phyloP scores from a whole-genome alignment of 1,139 yeast genomes.

The Wickerhamomyces sp. region DNA sequence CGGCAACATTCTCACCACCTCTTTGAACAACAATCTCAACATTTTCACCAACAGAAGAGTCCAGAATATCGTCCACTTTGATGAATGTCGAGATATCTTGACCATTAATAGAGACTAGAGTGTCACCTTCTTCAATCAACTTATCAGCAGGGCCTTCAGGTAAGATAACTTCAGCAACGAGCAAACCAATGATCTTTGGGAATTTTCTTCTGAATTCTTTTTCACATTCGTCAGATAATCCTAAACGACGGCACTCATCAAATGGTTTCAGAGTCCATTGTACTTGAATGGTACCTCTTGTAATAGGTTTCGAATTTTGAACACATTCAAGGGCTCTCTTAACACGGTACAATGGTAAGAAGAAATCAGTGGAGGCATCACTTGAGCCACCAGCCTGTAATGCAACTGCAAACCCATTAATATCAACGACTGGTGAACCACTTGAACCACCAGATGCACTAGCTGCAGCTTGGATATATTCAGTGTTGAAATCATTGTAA shows the following conservation, averaged over 20 bases:
- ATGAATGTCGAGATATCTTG: constrained; percentile 63
- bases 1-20: constrained; percentile 56
- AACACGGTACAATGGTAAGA: constrained; percentile 81
- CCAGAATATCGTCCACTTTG: constrained; percentile 80
- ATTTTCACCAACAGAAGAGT: constrained; percentile 57
- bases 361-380: constrained; percentile 90
- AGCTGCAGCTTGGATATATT: constrained; percentile 95
- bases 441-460: constrained; percentile 94
- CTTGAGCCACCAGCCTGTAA: constrained; percentile 92
- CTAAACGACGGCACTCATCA: constrained; percentile 86
- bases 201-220: constrained; percentile 58
- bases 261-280: constrained; percentile 86
- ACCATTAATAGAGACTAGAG: constrained; percentile 68
- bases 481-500: constrained; percentile 94
- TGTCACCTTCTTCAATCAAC: constrained; percentile 78
- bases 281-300: constrained; percentile 85
- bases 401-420: constrained; percentile 84
- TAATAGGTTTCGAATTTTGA: constrained; percentile 51
- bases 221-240: constrained; percentile 74
- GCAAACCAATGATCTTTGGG: constrained; percentile 74
- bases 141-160: constrained; percentile 87
- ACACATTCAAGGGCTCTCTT: constrained; percentile 74
- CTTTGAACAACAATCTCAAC: constrained; percentile 65
- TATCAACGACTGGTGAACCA: constrained; percentile 90
- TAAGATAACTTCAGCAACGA: constrained; percentile 78